A percentile compares a stretch with the other conserved stretches of the same genome.
phyloP scores from a whole-genome alignment of 805 yeast species.

The Spathaspora passalidarum region DNA sequence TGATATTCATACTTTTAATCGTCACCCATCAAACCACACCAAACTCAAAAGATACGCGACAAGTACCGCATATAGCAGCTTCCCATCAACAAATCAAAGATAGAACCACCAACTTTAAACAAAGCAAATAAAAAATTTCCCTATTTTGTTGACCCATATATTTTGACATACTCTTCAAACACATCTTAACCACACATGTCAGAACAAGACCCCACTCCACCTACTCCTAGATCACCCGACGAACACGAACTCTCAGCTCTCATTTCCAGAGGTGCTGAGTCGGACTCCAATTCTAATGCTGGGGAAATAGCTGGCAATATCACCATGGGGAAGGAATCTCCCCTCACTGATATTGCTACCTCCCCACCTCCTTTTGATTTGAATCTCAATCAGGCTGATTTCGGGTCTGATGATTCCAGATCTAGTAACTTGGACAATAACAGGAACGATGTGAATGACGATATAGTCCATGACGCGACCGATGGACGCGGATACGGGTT shows the following conservation, averaged over 20 bases:
- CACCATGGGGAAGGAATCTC: constrained; percentile 29
- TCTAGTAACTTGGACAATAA: neutral
- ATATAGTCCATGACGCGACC: neutral
- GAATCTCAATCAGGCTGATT: neutral
- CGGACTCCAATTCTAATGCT: too few relatives aligned
- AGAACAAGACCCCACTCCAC: neutral
- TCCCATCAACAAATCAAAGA: too few relatives aligned
- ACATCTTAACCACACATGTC: neutral
- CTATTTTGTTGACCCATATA: too few relatives aligned
- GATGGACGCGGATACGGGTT: neutral
- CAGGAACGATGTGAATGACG: neutral
- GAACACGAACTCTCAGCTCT: neutral
- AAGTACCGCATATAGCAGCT: too few relatives aligned
- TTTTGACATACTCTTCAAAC: neutral
- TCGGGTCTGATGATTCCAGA: constrained; percentile 2
- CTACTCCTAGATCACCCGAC: neutral
- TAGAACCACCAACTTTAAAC: too few relatives aligned
- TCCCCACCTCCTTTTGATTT: constrained; percentile 39
- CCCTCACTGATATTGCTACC: constrained; percentile 39
- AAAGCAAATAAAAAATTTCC: too few relatives aligned
- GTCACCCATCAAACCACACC: too few relatives aligned
- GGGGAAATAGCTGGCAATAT: constrained; percentile 5
- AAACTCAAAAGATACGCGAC: too few relatives aligned
- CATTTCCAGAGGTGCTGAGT: too few relatives aligned
- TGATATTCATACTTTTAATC: too few relatives aligned